Evolutionary conservation across 208 protist genomes (phyloP).

Genomic region (Acanthamoeba sp.): DNA sequence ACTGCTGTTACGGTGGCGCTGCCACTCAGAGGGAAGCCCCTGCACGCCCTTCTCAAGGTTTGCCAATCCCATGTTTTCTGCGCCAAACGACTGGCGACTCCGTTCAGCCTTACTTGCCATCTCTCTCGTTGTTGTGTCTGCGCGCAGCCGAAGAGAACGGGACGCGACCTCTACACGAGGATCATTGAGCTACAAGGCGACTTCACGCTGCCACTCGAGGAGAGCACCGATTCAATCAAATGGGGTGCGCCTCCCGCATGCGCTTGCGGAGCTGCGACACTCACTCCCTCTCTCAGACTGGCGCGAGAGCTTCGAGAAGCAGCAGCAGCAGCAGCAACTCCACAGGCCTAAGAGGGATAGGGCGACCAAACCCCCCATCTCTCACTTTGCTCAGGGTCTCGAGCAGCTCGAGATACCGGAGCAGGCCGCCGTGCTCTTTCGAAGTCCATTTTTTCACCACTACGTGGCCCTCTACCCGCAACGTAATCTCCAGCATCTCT

Average conservation of each 20-base stretch:
- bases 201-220: background rate
- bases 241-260: background rate
- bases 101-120: background rate
- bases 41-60: background rate
- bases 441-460: conserved; percentile 13
- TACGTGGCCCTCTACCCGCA: conserved; percentile 17
- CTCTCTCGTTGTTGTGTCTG: background rate
- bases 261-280: background rate
- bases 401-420: conserved; percentile 13
- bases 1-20: background rate
- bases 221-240: background rate
- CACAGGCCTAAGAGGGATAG: background rate
- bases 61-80: too few relatives aligned
- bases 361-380: background rate
- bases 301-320: conserved; percentile 14
- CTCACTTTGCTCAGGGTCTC: background rate
- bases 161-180: background rate
- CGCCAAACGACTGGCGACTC: background rate
- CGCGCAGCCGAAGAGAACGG: background rate
- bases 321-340: too few relatives aligned
- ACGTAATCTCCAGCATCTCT: background rate
- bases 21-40: background rate
- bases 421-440: conserved; percentile 4
- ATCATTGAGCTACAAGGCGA: conserved; percentile 1
- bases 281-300: background rate